These are phyloP conservation scores for Cronartium quercuum DNA, from an alignment of 1,284 basidiomycete genomes.

Conservation along the genomic window DNA sequence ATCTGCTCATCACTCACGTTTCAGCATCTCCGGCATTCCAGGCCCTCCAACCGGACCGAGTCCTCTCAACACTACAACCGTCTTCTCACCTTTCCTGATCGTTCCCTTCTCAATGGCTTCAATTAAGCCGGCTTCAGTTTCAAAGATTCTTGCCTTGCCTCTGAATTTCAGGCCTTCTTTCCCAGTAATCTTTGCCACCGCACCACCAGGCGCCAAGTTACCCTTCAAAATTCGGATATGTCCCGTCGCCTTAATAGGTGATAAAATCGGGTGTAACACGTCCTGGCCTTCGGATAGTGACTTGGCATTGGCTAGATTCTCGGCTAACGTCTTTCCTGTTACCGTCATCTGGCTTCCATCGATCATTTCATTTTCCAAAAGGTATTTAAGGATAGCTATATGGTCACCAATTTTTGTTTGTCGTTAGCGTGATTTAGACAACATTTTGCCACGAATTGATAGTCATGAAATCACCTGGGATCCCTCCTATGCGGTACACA, in stretches of 20 bases:
- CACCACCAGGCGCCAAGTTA: constrained; percentile 64
- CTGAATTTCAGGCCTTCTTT: constrained; percentile 87
- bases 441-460: constrained; percentile 20
- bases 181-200: constrained; percentile 92
- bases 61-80: constrained; percentile 51
- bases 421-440: constrained; percentile 1
- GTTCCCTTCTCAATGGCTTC: constrained; percentile 72
- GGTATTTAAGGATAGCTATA: constrained; percentile 71
- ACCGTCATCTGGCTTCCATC: constrained; percentile 81
- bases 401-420: constrained; percentile 42
- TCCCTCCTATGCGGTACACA: constrained; percentile 78
- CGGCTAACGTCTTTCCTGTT: constrained; percentile 75
- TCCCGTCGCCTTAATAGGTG: constrained; percentile 80
- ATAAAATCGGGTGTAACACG: constrained; percentile 72
- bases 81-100: constrained; percentile 81
- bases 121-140: constrained; percentile 72
- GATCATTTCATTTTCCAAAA: constrained; percentile 72
- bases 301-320: constrained; percentile 76
- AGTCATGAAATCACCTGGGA: constrained; percentile 53
- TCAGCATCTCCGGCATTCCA: constrained; percentile 50
- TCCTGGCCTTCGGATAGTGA: constrained; percentile 61
- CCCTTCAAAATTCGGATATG: constrained; percentile 84
- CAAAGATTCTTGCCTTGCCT: constrained; percentile 51
- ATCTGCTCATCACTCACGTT: constrained; percentile 41
- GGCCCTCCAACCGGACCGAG: constrained; percentile 47